These are phyloP conservation scores for Silene latifolia DNA, from an alignment of 148 eudicot species.

Conservation along the genomic window DNA sequence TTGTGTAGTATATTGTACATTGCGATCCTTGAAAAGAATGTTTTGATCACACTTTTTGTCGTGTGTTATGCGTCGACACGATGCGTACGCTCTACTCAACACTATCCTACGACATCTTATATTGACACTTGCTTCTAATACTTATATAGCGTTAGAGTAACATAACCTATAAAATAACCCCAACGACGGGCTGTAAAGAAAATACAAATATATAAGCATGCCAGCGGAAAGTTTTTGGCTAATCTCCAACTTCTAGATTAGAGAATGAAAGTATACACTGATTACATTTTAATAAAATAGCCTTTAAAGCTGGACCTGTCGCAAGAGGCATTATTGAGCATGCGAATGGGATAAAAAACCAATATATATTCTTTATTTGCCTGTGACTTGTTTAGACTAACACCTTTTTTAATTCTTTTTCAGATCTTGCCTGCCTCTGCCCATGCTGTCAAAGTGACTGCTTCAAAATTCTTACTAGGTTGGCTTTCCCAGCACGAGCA, in stretches of 20 bases:
- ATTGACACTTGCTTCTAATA: background rate
- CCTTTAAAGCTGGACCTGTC: background rate
- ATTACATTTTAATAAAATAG: background rate
- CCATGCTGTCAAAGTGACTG: conserved; percentile 68
- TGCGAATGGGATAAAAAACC: no score
- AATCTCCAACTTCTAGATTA: background rate
- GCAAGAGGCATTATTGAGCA: no score
- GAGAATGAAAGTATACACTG: background rate
- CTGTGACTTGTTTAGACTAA: background rate
- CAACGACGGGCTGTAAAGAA: background rate
- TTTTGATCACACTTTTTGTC: background rate
- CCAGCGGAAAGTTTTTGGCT: background rate
- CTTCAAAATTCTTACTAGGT: conserved; percentile 64
- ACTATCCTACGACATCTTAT: no score
- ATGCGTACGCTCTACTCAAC: background rate
- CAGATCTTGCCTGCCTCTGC: conserved; percentile 86
- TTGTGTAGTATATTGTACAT: background rate
- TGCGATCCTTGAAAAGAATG: background rate
- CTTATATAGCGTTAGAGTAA: background rate
- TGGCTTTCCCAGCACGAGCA: conserved; percentile 90
- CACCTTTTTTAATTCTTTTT: conserved; percentile 12
- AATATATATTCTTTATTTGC: background rate
- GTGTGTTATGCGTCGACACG: background rate
- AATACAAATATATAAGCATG: background rate
- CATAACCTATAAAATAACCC: background rate